phyloP scores from a whole-genome alignment of 768 basidiomycete genomes.

The Tubosaeta sp. region DNA sequence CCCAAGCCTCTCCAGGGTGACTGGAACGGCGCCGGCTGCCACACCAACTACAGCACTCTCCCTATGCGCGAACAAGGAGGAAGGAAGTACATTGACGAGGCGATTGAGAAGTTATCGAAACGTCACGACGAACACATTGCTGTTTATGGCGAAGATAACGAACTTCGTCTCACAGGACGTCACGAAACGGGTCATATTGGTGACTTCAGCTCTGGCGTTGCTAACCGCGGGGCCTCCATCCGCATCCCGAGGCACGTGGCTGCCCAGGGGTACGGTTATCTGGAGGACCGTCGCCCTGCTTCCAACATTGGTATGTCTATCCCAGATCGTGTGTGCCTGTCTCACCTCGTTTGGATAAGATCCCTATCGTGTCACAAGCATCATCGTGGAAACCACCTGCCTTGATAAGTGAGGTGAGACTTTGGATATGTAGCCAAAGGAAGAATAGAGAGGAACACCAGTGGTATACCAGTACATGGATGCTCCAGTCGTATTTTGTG shows the following conservation, averaged over 20 bases:
- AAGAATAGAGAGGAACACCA: constrained; percentile 9
- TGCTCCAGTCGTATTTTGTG: constrained; percentile 5
- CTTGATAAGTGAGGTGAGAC: constrained; percentile 49
- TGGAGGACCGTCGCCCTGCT: constrained; percentile 95
- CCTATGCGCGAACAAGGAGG: constrained; percentile 93
- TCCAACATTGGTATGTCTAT: constrained; percentile 87
- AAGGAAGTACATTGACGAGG: constrained; percentile 86
- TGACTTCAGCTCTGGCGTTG: constrained; percentile 89
- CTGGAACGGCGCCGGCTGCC: constrained; percentile 99
- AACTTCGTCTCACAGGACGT: constrained; percentile 89
- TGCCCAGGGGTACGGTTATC: constrained; percentile 88
- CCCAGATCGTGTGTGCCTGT: constrained; percentile 2
- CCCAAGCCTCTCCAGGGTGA: constrained; percentile 96
- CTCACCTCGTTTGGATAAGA: constrained; percentile 42
- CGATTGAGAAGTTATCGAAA: constrained; percentile 89
- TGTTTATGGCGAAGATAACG: constrained; percentile 98
- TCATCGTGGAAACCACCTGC: constrained; percentile 84
- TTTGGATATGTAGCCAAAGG: constrained; percentile 1
- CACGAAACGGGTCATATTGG: constrained; percentile 98
- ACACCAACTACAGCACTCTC: constrained; percentile 96
- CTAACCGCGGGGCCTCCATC: constrained; percentile 95
- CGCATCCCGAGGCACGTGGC: constrained; percentile 94
- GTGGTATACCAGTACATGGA: constrained; percentile 22
- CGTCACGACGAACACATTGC: constrained; percentile 94
- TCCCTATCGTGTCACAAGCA: constrained; percentile 90